Conservation (phyloP, 2,329 filamentous ascomycete species). For the Paraphoma chrysanthemicola region DNA sequence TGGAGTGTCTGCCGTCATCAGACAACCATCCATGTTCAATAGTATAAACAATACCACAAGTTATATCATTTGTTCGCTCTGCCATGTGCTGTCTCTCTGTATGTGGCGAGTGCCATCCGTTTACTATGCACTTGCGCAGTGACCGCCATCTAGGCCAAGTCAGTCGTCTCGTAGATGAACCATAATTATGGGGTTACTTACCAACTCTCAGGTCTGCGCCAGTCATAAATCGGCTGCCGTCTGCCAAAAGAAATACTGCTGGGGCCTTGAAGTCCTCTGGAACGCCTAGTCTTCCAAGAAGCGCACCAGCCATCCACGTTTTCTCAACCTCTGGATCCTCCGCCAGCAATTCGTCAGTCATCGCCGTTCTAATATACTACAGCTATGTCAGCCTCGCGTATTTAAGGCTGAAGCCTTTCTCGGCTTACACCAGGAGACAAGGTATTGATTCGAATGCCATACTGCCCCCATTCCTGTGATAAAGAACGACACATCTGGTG, state of each 20-base stretch:
- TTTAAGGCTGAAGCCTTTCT: background rate
- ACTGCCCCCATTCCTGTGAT: background rate
- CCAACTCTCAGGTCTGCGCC: conserved; percentile 69
- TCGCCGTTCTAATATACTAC: background rate
- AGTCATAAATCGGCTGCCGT: conserved; percentile 75
- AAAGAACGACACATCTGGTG: background rate
- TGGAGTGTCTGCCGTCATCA: no score
- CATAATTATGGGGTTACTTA: no score
- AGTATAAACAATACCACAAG: background rate
- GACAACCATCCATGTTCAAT: no score
- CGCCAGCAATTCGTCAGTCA: conserved; percentile 1
- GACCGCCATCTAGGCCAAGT: conserved; percentile 65
- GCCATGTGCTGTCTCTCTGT: background rate
- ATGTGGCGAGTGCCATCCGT: no score
- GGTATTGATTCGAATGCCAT: background rate
- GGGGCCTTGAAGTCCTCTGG: conserved; percentile 52
- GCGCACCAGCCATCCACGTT: conserved; percentile 61
- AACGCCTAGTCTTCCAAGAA: conserved; percentile 61
- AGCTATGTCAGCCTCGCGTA: background rate
- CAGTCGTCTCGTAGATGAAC: no score
- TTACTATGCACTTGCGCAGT: conserved; percentile 53
- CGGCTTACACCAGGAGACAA: background rate
- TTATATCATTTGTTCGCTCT: background rate
- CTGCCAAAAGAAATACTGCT: conserved; percentile 61
- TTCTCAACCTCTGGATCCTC: conserved; percentile 59